These are phyloP conservation scores for Lignosus rhinocerotis DNA, from an alignment of 1,284 basidiomycete species.

Conservation along the genomic window DNA sequence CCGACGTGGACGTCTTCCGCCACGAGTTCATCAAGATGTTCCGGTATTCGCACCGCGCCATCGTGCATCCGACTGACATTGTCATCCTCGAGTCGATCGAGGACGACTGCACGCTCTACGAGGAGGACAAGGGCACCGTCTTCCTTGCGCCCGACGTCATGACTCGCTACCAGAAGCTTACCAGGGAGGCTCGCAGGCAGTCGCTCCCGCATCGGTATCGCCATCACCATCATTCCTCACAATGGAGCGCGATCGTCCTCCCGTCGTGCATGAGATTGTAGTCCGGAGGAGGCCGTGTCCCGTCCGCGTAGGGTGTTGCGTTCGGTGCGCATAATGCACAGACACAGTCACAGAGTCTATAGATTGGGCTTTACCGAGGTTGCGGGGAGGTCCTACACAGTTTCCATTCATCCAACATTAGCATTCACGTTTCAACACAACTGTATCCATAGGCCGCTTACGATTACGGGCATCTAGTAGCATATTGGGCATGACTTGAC, in stretches of 20 bases:
- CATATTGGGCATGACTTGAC: conserved; percentile 2
- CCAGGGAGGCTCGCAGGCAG: conserved; percentile 17
- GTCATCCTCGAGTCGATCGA: conserved; percentile 56
- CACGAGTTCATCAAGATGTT: conserved; percentile 46
- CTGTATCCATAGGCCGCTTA: conserved; percentile 15
- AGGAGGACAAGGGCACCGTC: conserved; percentile 62
- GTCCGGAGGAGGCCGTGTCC: neutral
- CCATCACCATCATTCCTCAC: conserved; percentile 7
- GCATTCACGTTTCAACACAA: neutral
- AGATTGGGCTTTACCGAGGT: neutral
- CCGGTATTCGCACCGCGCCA: conserved; percentile 40
- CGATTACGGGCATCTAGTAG: neutral
- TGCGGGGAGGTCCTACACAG: neutral
- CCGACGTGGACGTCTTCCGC: conserved; percentile 38
- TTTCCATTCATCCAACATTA: neutral
- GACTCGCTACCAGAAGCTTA: conserved; percentile 45
- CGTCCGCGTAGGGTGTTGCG: neutral
- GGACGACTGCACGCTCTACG: conserved; percentile 50
- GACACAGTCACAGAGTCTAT: too few relatives aligned
- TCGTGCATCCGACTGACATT: conserved; percentile 45
- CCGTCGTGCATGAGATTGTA: neutral
- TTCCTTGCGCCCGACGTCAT: conserved; percentile 61
- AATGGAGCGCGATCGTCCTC: neutral
- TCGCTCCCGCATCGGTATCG: neutral
- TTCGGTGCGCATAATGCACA: too few relatives aligned